phyloP scores from a whole-genome alignment of 768 basidiomycete genomes.

The Sporobolomyces phaffii region DNA sequence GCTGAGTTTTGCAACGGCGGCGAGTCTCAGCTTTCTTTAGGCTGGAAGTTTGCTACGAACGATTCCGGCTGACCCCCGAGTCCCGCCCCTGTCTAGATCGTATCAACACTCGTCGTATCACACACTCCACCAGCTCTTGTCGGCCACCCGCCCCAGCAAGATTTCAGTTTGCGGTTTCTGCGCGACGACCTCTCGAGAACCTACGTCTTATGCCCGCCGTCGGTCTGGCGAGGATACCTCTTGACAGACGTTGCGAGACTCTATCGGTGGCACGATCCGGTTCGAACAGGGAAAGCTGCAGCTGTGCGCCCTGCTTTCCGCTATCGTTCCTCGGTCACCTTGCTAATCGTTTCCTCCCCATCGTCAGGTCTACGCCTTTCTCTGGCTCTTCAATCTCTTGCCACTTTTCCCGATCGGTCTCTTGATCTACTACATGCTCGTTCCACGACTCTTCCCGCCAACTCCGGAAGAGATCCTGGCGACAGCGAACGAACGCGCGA shows the following conservation, averaged over 20 bases:
- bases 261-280: constrained; percentile 22
- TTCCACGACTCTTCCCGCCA: constrained; percentile 11
- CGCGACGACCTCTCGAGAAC: constrained; percentile 18
- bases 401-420: constrained; percentile 4
- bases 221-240: not conserved
- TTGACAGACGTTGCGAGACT: not conserved
- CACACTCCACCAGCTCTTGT: constrained; percentile 8
- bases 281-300: not conserved
- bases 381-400: constrained; percentile 13
- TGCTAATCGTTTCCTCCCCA: not conserved
- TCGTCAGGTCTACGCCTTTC: not conserved
- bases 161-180: constrained; percentile 14
- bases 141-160: not conserved
- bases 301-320: not conserved
- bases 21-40: not conserved
- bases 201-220: constrained; percentile 23
- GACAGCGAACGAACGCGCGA: not conserved
- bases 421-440: not conserved
- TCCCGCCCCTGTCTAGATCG: not conserved
- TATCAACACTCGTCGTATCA: not conserved
- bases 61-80: too few relatives aligned
- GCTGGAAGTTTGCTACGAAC: not conserved
- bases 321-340: not conserved
- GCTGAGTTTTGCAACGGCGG: not conserved
- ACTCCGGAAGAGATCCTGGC: not conserved